phyloP scores from a whole-genome alignment of 208 protist genomes.

The Novymonas esmeraldas region DNA sequence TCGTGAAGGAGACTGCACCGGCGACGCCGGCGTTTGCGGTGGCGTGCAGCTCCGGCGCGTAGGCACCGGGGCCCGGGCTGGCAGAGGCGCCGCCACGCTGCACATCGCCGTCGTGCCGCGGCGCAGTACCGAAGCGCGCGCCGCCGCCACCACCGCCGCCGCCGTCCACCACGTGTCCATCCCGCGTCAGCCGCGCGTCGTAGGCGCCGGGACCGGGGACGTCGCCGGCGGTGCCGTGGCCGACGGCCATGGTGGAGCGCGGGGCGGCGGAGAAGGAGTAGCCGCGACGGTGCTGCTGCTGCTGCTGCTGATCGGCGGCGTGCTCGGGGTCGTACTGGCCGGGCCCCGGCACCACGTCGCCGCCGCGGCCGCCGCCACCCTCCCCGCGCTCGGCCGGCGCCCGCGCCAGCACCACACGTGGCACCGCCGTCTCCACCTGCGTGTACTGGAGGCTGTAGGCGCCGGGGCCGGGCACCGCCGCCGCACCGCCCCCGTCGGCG shows the following conservation, averaged over 20 bases:
- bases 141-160: slow-evolving; percentile 1
- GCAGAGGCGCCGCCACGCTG: background rate
- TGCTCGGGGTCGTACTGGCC: slow-evolving; percentile 32
- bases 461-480: slow-evolving; percentile 34
- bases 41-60: slow-evolving; percentile 34
- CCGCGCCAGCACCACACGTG: slow-evolving; percentile 23
- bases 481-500: background rate
- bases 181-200: slow-evolving; percentile 16
- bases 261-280: slow-evolving; percentile 21
- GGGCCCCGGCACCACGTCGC: slow-evolving; percentile 9
- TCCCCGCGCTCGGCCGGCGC: background rate
- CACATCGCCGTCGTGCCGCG: background rate
- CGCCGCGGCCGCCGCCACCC: background rate
- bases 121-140: slow-evolving; percentile 15
- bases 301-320: background rate
- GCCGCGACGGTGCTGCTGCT: background rate
- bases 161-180: slow-evolving; percentile 2
- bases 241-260: slow-evolving; percentile 1
- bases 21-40: too few relatives aligned
- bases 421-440: slow-evolving; percentile 17
- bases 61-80: slow-evolving; percentile 38
- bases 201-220: slow-evolving; percentile 60
- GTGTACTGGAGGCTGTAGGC: slow-evolving; percentile 37
- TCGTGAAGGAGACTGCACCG: too few relatives aligned
- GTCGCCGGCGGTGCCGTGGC: background rate